Conservation (phyloP, 495 filamentous ascomycete species). For the Collariella sp. region DNA sequence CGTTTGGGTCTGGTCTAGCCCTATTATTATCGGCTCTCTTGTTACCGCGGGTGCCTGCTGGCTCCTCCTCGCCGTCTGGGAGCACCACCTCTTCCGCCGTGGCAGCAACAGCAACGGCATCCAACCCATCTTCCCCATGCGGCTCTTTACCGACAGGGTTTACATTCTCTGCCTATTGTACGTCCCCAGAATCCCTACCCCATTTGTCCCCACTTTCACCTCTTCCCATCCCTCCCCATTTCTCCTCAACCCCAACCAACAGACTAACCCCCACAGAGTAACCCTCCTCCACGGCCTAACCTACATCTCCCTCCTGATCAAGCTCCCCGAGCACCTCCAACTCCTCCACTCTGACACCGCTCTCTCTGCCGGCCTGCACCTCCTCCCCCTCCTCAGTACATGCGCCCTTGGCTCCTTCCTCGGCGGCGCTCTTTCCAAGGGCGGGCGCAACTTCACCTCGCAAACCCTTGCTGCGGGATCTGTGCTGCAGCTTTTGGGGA, state of each 20-base stretch:
- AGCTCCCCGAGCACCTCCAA: slow-evolving; percentile 54
- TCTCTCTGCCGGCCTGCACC: slow-evolving; percentile 45
- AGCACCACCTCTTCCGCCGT: slow-evolving; percentile 30
- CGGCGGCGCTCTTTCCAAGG: slow-evolving; percentile 38
- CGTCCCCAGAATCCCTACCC: too few relatives aligned
- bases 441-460: slow-evolving; percentile 41
- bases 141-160: slow-evolving; percentile 33
- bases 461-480: slow-evolving; percentile 42
- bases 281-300: slow-evolving; percentile 49
- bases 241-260: slow-evolving; percentile 21
- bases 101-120: slow-evolving; percentile 18
- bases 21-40: slow-evolving; percentile 36
- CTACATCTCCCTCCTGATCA: slow-evolving; percentile 48
- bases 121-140: slow-evolving; percentile 36
- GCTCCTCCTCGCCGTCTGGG: slow-evolving; percentile 40
- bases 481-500: slow-evolving; percentile 44
- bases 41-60: slow-evolving; percentile 39
- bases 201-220: too few relatives aligned
- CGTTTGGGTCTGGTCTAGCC: slow-evolving; percentile 38
- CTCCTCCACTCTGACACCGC: slow-evolving; percentile 44
- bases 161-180: slow-evolving; percentile 9
- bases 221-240: slow-evolving; percentile 25
- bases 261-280: slow-evolving; percentile 21
- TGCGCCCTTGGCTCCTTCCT: slow-evolving; percentile 46
- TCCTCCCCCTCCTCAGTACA: slow-evolving; percentile 48